Percentiles rank a stretch among this genome's conserved stretches.
These are phyloP conservation scores for Neurospora sp. DNA, from an alignment of 495 filamentous ascomycete genomes.

Conservation along the genomic window DNA sequence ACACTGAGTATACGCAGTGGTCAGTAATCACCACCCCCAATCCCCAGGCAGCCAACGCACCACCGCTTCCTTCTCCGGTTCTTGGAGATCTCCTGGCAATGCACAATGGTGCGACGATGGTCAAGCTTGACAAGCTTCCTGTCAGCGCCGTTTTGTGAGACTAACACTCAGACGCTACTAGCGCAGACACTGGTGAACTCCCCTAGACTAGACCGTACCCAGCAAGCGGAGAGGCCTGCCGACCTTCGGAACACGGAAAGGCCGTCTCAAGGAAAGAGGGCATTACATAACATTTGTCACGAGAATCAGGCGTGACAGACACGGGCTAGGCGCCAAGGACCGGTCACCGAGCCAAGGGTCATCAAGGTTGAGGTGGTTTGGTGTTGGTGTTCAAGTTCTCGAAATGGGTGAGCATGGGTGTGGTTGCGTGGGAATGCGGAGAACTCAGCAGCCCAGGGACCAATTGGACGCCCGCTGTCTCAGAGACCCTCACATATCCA, in stretches of 20 bases:
- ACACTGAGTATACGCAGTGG: not conserved
- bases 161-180: not conserved
- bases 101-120: not conserved
- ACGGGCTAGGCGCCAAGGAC: not conserved
- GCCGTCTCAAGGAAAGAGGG: not conserved
- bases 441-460: conserved; percentile 1
- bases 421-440: conserved; percentile 17
- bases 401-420: not conserved
- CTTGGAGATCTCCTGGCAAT: not conserved
- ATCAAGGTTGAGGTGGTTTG: not conserved
- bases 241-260: not conserved
- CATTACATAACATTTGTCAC: not conserved
- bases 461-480: conserved; percentile 15
- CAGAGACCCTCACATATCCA: conserved; percentile 9
- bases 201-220: not conserved
- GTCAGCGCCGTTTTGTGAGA: not conserved
- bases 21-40: not conserved
- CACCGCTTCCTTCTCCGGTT: not conserved
- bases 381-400: not conserved
- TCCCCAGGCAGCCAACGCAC: not conserved
- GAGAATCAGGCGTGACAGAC: not conserved
- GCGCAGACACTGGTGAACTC: not conserved
- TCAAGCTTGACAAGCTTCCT: not conserved
- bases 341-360: not conserved
- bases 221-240: not conserved